These are phyloP conservation scores for Aspergillus quadrilineatus DNA, from an alignment of 2,329 filamentous ascomycete species.

Conservation along the genomic window DNA sequence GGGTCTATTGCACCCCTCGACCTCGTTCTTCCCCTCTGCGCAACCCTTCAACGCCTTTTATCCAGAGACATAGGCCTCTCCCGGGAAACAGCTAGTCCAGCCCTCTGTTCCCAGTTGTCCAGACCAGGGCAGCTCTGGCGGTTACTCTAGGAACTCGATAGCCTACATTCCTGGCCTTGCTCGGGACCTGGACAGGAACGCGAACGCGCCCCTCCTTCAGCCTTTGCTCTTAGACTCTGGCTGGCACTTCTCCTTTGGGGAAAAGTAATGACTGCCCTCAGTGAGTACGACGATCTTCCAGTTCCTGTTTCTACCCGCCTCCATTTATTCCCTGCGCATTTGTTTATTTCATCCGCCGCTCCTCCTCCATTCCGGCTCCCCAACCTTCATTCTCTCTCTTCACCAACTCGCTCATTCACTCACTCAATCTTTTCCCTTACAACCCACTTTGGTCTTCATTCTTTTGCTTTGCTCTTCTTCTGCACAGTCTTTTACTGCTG, in stretches of 20 bases:
- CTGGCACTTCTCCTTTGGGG: conserved; percentile 23
- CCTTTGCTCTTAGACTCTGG: conserved; percentile 15
- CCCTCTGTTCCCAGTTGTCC: conserved; percentile 13
- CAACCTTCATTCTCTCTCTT: conserved; percentile 27
- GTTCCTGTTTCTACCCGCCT: conserved; percentile 22
- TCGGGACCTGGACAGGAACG: conserved; percentile 35
- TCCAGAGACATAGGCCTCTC: conserved; percentile 24
- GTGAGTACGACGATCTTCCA: conserved; percentile 38
- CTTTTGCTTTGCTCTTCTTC: conserved; percentile 17
- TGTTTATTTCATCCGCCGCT: conserved; percentile 43
- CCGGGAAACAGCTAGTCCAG: conserved; percentile 17
- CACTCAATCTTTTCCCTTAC: conserved; percentile 19
- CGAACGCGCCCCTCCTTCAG: conserved; percentile 33
- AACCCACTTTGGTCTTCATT: conserved; percentile 22
- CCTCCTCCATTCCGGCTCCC: conserved; percentile 32
- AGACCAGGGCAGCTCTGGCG: conserved; percentile 18
- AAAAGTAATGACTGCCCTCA: conserved; percentile 38
- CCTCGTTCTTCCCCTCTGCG: conserved; percentile 12
- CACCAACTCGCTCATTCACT: conserved; percentile 19
- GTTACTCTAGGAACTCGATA: conserved; percentile 40
- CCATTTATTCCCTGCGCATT: conserved; percentile 33
- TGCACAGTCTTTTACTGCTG: conserved; percentile 13
- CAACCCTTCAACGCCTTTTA: conserved; percentile 9
- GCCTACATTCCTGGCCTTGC: conserved; percentile 45
- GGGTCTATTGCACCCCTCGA: conserved; percentile 17